phyloP scores from a whole-genome alignment of 805 yeast genomes.

The Ogataea nakhonphanomensis region DNA sequence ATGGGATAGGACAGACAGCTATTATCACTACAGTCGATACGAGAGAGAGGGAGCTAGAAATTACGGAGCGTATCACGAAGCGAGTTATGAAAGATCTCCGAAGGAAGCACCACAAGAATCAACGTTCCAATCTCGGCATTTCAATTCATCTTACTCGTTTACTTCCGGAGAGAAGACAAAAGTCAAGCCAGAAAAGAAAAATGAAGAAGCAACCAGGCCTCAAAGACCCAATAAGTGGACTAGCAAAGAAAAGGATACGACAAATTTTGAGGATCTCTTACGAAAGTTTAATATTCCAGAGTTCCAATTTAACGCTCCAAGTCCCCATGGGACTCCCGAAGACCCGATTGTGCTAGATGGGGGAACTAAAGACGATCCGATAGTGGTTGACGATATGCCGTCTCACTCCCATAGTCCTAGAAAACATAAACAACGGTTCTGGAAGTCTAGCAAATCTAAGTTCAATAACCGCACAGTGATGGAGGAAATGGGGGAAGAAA shows the following conservation, averaged over 20 bases:
- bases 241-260: not conserved
- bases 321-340: conserved; percentile 16
- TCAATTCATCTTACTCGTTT: conserved; percentile 28
- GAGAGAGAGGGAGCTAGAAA: not conserved
- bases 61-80: not conserved
- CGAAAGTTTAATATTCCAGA: not conserved
- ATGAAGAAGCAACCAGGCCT: not conserved
- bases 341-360: conserved; percentile 27
- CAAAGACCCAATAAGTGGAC: conserved; percentile 1
- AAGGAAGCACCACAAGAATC: no score
- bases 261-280: not conserved
- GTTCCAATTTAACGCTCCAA: conserved; percentile 1
- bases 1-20: conserved; percentile 10
- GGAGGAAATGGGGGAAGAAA: conserved; percentile 6
- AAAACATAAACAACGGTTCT: conserved; percentile 9
- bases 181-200: conserved; percentile 23
- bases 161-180: conserved; percentile 26
- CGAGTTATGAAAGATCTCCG: conserved; percentile 9
- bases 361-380: conserved; percentile 32
- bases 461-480: conserved; percentile 7
- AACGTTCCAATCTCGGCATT: conserved; percentile 19
- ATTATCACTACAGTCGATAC: conserved; percentile 11
- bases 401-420: conserved; percentile 3
- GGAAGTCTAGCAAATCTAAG: conserved; percentile 1
- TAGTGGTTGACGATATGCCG: conserved; percentile 24